Evolutionary conservation across 148 eudicot species (phyloP).

Genomic region (Hydrangea macrophylla): DNA sequence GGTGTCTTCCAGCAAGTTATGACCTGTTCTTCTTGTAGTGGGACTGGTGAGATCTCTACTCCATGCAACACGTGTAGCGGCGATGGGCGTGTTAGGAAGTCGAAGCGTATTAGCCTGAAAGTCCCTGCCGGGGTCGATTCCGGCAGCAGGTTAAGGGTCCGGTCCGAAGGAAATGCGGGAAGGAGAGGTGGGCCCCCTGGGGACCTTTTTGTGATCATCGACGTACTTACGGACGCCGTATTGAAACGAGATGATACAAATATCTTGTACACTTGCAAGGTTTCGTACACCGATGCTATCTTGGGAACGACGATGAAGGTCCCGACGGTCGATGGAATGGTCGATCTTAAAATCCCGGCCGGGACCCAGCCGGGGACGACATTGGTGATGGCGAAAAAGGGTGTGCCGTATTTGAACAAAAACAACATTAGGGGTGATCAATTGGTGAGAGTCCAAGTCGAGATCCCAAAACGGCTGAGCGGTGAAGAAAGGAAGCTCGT

Average conservation of each 20-base stretch:
- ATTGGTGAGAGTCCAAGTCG: slow-evolving; percentile 78
- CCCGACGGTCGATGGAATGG: slow-evolving; percentile 87
- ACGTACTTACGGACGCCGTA: slow-evolving; percentile 70
- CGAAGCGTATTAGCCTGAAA: slow-evolving; percentile 76
- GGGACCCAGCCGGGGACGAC: slow-evolving; percentile 96
- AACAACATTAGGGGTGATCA: slow-evolving; percentile 84
- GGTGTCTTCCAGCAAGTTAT: slow-evolving; percentile 92
- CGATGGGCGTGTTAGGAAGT: slow-evolving; percentile 78
- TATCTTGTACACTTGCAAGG: slow-evolving; percentile 78
- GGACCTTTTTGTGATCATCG: slow-evolving; percentile 70
- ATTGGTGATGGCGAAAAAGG: slow-evolving; percentile 88
- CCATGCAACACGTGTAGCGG: slow-evolving; percentile 85
- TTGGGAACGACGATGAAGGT: slow-evolving; percentile 84
- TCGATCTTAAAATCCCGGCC: slow-evolving; percentile 81
- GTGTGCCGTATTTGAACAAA: slow-evolving; percentile 73
- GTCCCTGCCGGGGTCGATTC: slow-evolving; percentile 94
- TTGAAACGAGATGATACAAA: slow-evolving; percentile 79
- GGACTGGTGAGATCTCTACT: slow-evolving; percentile 68
- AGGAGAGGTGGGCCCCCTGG: slow-evolving; percentile 89
- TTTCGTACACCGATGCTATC: slow-evolving; percentile 84
- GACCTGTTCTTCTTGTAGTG: slow-evolving; percentile 83
- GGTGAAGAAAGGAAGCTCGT: slow-evolving; percentile 81
- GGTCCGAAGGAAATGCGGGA: slow-evolving; percentile 85
- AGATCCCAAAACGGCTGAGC: slow-evolving; percentile 79
- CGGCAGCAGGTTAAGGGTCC: slow-evolving; percentile 79